Evolutionary conservation across 441 rosid genomes (phyloP).

Genomic region (Adansonia grandidieri): DNA sequence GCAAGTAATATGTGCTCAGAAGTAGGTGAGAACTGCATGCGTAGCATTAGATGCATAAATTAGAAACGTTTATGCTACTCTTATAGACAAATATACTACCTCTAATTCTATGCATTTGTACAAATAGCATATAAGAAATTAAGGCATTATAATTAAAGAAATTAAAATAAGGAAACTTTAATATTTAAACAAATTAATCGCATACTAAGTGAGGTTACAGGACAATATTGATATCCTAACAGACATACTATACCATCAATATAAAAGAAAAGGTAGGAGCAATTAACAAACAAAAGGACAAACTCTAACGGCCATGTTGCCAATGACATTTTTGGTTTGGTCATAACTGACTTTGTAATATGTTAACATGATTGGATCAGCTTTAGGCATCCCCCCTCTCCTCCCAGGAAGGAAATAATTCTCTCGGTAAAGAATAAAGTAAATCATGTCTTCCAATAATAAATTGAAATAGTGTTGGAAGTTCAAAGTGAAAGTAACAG

Average conservation of each 20-base stretch:
- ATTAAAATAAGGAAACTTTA: neutral
- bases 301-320: neutral
- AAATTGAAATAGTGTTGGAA: neutral
- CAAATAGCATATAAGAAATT: neutral
- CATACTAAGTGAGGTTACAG: neutral
- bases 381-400: neutral
- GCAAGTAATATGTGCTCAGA: constrained; percentile 87
- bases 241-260: neutral
- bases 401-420: neutral
- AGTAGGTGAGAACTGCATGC: constrained; percentile 83
- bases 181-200: neutral
- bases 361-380: neutral
- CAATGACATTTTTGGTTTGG: neutral
- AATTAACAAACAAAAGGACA: neutral
- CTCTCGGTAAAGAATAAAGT: neutral
- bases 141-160: neutral
- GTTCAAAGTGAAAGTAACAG: neutral
- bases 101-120: constrained; percentile 3
- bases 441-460: neutral
- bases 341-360: neutral
- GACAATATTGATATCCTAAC: neutral
- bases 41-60: constrained; percentile 22
- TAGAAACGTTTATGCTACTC: constrained; percentile 19
- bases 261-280: neutral
- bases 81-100: neutral